These are phyloP conservation scores for Scutellaria barbata DNA, from an alignment of 257 asterid species.

Conservation along the genomic window DNA sequence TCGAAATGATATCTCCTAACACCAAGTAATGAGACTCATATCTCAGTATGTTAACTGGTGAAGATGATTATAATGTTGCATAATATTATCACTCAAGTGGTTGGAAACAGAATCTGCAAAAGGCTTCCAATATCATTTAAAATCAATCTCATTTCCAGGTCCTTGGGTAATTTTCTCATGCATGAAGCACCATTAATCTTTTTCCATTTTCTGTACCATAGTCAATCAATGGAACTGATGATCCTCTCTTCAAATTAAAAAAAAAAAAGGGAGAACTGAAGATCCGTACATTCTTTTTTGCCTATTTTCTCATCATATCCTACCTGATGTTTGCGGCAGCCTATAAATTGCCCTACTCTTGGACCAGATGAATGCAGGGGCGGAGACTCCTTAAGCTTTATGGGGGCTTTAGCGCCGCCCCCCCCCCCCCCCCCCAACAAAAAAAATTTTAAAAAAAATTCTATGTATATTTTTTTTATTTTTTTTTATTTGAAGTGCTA, in stretches of 20 bases:
- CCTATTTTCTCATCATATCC: conserved; percentile 12
- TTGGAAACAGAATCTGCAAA: conserved; percentile 10
- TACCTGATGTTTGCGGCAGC: conserved; percentile 9
- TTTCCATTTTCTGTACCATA: background rate
- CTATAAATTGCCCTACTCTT: conserved; percentile 6
- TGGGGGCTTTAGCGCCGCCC: no score
- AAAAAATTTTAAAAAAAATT: no score
- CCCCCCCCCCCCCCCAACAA: no score
- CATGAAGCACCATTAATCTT: conserved; percentile 8
- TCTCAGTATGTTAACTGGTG: background rate
- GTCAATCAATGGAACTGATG: conserved; percentile 8
- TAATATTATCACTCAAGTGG: conserved; percentile 9
- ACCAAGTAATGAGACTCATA: conserved; percentile 17
- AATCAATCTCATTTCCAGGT: conserved; percentile 19
- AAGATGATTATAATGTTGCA: background rate
- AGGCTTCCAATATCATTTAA: conserved; percentile 1
- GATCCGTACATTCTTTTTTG: background rate
- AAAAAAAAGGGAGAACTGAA: background rate
- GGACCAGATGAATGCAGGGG: conserved; percentile 26
- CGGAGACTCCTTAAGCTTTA: no score
- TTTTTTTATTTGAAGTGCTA: no score
- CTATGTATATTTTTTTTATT: no score
- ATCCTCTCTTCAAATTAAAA: background rate
- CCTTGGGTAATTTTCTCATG: conserved; percentile 2
- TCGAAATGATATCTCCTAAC: conserved; percentile 16